Evolutionary conservation across 805 yeast genomes (phyloP).

Genomic region (Hermanozyma aechmeae): DNA sequence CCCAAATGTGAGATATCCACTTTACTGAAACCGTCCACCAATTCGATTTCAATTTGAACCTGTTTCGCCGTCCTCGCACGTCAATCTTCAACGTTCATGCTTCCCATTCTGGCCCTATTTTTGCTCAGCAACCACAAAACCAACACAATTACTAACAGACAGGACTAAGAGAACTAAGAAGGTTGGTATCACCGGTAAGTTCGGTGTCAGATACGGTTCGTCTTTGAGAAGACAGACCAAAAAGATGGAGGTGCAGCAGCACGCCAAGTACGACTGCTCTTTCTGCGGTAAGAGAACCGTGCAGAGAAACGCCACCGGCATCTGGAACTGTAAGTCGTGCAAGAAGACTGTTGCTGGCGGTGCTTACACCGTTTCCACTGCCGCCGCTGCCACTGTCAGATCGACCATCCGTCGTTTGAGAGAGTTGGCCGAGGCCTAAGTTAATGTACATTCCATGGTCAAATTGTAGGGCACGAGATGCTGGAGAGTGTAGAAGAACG

Average conservation of each 20-base stretch:
- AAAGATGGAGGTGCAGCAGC: conserved; percentile 98
- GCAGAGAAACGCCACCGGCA: conserved; percentile 96
- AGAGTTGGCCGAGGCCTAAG: conserved; percentile 98
- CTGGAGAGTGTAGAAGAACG: too few relatives aligned
- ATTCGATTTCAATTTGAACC: not conserved
- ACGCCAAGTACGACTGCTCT: conserved; percentile 97
- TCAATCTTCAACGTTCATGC: not conserved
- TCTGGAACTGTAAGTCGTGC: conserved; percentile 97
- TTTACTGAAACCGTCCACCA: not conserved
- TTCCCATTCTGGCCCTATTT: not conserved
- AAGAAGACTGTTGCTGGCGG: conserved; percentile 98
- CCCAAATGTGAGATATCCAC: not conserved
- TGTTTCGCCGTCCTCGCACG: not conserved
- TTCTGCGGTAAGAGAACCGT: conserved; percentile 99
- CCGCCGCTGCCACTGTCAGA: conserved; percentile 99
- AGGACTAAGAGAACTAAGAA: conserved; percentile 99
- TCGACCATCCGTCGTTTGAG: conserved; percentile 99
- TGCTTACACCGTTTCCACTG: conserved; percentile 98
- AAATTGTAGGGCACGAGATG: too few relatives aligned
- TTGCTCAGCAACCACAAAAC: not conserved
- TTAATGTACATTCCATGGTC: too few relatives aligned
- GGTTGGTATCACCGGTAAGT: conserved; percentile 99
- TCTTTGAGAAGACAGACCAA: conserved; percentile 99
- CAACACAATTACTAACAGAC: conserved; percentile 31
- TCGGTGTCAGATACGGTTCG: conserved; percentile 99